phyloP scores from a whole-genome alignment of 306 rosid genomes.

The Fragaria iinumae region DNA sequence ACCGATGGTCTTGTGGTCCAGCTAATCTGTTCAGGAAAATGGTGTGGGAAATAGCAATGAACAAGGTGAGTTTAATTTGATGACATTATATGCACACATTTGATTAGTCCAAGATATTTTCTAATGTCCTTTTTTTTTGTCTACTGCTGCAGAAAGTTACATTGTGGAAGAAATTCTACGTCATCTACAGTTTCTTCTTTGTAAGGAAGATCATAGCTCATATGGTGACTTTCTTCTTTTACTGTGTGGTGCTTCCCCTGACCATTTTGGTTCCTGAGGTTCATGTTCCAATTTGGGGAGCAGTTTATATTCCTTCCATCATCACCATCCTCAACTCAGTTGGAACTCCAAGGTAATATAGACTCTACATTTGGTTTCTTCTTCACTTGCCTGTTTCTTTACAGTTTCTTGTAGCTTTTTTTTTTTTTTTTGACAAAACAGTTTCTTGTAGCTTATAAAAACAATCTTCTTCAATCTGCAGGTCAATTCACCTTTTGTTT shows the following conservation, averaged over 20 bases:
- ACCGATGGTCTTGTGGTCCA: constrained; percentile 98
- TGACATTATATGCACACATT: not conserved
- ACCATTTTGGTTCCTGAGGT: constrained; percentile 98
- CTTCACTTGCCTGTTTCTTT: not conserved
- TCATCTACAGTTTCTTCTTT: constrained; percentile 94
- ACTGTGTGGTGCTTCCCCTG: constrained; percentile 89
- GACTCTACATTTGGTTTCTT: not conserved
- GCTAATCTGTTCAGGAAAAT: constrained; percentile 96
- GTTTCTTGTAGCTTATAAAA: not conserved
- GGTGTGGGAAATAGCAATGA: constrained; percentile 85
- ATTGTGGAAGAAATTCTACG: constrained; percentile 93
- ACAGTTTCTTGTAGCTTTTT: not conserved
- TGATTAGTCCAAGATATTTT: not conserved
- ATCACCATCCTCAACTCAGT: constrained; percentile 96
- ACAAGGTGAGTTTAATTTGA: constrained; percentile 52
- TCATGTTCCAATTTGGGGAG: constrained; percentile 97
- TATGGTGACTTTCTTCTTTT: constrained; percentile 89
- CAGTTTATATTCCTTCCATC: constrained; percentile 94
- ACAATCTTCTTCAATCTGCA: constrained; percentile 27
- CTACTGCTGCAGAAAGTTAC: constrained; percentile 66
- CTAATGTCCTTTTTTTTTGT: not conserved
- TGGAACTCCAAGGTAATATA: constrained; percentile 87
- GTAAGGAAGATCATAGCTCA: constrained; percentile 95
- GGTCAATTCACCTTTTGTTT: constrained; percentile 93
- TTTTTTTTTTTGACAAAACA: not conserved